Conservation (phyloP, 345 rosid genomes). For the Aethionema arabicum region DNA sequence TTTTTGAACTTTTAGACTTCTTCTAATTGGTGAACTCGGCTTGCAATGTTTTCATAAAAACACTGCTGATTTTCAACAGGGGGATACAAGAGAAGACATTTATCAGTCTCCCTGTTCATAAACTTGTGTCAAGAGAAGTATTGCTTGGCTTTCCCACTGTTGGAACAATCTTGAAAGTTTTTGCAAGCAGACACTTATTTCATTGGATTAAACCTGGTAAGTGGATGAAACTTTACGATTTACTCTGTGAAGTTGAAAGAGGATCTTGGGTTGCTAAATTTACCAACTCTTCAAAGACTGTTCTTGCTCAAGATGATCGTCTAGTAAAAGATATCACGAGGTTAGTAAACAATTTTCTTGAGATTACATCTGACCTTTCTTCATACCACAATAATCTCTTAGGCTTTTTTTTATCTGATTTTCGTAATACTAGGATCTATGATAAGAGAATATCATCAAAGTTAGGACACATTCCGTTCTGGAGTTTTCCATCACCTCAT, state of each 20-base stretch:
- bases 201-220: conserved; percentile 49
- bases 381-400: conserved; percentile 21
- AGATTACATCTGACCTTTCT: background rate
- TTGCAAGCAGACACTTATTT: conserved; percentile 41
- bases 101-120: conserved; percentile 30
- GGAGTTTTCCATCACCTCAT: conserved; percentile 67
- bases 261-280: conserved; percentile 70
- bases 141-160: conserved; percentile 63
- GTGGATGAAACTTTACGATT: conserved; percentile 60
- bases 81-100: conserved; percentile 2
- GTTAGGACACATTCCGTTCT: conserved; percentile 52
- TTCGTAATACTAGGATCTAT: conserved; percentile 45
- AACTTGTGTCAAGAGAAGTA: conserved; percentile 52
- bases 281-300: conserved; percentile 48
- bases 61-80: conserved; percentile 7
- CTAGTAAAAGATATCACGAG: conserved; percentile 47
- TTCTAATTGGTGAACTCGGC: background rate
- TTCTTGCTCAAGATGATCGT: conserved; percentile 40
- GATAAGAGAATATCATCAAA: conserved; percentile 46
- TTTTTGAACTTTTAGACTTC: background rate
- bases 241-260: conserved; percentile 52
- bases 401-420: background rate
- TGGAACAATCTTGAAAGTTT: conserved; percentile 72
- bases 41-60: background rate
- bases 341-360: conserved; percentile 34